Base-by-base conservation (phyloP, 768 basidiomycete genomes). In the Lactifluus pinguis region DNA sequence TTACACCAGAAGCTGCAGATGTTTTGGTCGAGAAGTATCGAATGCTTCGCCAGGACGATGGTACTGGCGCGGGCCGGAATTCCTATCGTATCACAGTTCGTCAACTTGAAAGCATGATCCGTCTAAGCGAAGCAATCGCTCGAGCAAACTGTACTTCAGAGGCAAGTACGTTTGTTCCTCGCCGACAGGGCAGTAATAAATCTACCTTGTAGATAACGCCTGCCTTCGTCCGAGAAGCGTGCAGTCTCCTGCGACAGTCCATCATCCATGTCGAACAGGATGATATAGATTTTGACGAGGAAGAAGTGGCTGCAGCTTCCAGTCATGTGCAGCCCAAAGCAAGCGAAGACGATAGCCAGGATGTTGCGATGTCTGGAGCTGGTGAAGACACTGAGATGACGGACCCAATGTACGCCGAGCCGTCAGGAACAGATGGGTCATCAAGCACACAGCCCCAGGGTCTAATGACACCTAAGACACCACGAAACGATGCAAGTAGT, bases 261-360 rank as follows among this genome's bases (percentile, higher is more conserved):
- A 99, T 99, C 74, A 98, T 99, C 68, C 97, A 98, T 69, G 95
- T 99, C 62, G 97, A 99, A 70, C 94, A 98, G 72, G 97, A 99
- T 70, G 95, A 98, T 68, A 86, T 99, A 69, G 93, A 97, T 70
- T 90, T 98, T 72, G 97, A 98, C 69, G 92, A 95, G 66, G 92
- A 95, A 68, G 92, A 92, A 60, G 73, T 80, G 2, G 78, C 80
- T 55, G 83, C 79, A 19, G 81, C 82, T 65, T 81, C 78, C 9
- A 75, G 68, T 34, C 72, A 74, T 32, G 73, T 70, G 4, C 74
- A 68, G 38, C 71, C 71, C 39, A 68, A 71, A 13, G 69, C 72
- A 9, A 73, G 65, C 30, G 62, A 76, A 45, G 79, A 79, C 44
- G 80, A 83, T 47, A 83, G 77, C 59, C 78, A 81, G 64, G 82